Percentiles rank a stretch among this genome's conserved stretches.
Conservation (phyloP, 1,284 basidiomycete genomes). For the Trichosporon ovoides region DNA sequence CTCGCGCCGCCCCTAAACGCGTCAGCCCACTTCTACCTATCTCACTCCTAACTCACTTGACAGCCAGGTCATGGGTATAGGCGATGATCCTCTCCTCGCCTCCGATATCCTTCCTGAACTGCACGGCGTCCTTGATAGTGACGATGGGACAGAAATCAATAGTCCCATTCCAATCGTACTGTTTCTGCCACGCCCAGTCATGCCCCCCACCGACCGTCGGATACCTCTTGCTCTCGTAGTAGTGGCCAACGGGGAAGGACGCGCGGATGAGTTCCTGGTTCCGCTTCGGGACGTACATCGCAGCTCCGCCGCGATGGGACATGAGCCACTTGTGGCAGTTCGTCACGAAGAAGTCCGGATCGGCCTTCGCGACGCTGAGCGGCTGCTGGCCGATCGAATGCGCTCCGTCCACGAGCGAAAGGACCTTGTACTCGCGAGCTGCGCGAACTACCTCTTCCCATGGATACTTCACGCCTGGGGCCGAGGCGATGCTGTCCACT, state of each 20-base stretch:
- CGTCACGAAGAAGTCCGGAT: conserved; percentile 77
- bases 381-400: conserved; percentile 64
- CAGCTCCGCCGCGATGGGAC: conserved; percentile 61
- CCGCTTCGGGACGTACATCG: conserved; percentile 69
- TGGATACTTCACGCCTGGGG: conserved; percentile 65
- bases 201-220: conserved; percentile 29
- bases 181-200: conserved; percentile 45
- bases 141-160: conserved; percentile 32
- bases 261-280: conserved; percentile 73
- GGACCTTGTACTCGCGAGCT: conserved; percentile 63
- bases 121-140: conserved; percentile 55
- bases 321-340: conserved; percentile 80
- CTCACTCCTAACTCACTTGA: conserved; percentile 44
- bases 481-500: conserved; percentile 67
- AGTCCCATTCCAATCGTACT: conserved; percentile 39
- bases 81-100: conserved; percentile 72
- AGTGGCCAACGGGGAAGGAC: conserved; percentile 65
- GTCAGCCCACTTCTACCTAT: background rate
- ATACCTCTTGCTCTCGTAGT: conserved; percentile 54
- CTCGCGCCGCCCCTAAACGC: conserved; percentile 57
- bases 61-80: conserved; percentile 69
- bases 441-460: conserved; percentile 71
- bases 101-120: conserved; percentile 73
- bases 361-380: conserved; percentile 57
- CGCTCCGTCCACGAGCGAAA: conserved; percentile 73